These are phyloP conservation scores for Hanseniaspora singularis DNA, from an alignment of 805 yeast species.

Conservation along the genomic window DNA sequence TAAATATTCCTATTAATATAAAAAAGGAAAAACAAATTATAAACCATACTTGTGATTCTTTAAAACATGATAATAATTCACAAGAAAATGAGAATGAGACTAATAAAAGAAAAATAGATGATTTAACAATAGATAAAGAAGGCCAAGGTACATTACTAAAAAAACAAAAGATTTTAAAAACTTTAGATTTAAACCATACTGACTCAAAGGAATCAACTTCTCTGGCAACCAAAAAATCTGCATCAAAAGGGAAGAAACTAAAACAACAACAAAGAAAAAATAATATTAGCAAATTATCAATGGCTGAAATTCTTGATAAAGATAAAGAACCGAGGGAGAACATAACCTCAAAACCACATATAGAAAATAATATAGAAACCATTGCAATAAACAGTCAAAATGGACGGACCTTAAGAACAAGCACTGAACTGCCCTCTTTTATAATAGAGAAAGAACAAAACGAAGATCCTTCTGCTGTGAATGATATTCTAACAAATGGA, in stretches of 20 bases:
- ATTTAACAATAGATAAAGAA: no score
- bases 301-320: constrained; percentile 6
- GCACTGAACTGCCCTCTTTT: neutral
- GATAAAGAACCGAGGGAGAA: neutral
- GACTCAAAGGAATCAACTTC: no score
- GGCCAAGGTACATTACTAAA: no score
- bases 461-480: no score
- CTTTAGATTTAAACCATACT: no score
- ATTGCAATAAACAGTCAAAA: neutral
- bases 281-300: neutral
- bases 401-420: neutral
- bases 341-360: neutral
- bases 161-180: no score
- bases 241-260: no score
- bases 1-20: neutral
- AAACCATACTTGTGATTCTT: constrained; percentile 6
- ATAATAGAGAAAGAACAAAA: no score
- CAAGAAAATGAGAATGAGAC: neutral
- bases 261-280: neutral
- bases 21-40: neutral
- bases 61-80: neutral
- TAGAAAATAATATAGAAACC: neutral
- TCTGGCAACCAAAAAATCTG: no score
- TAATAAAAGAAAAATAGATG: neutral
- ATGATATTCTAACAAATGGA: neutral